These are phyloP conservation scores for Aspergillus fijiensis DNA, from an alignment of 2,329 filamentous ascomycete genomes.

Conservation along the genomic window DNA sequence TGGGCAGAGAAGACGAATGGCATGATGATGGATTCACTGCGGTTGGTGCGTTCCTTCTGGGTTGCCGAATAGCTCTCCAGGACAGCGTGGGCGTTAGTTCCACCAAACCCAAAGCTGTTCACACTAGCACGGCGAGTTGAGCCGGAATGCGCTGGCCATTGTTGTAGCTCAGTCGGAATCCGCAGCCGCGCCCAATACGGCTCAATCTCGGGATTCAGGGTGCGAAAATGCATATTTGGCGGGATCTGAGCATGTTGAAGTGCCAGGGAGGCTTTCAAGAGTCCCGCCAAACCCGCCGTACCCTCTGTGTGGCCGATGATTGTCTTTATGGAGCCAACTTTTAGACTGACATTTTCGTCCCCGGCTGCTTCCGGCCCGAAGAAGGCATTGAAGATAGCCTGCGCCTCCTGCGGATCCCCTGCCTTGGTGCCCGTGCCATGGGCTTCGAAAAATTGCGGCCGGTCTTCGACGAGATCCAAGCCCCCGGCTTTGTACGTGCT, in stretches of 20 bases:
- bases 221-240: slow-evolving; percentile 19
- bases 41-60: too few species aligned
- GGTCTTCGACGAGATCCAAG: not conserved
- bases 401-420: slow-evolving; percentile 57
- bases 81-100: not conserved
- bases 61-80: not conserved
- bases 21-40: too few species aligned
- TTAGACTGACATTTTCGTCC: slow-evolving; percentile 10
- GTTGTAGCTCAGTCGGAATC: slow-evolving; percentile 5
- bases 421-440: slow-evolving; percentile 60
- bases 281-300: slow-evolving; percentile 28
- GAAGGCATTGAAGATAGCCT: slow-evolving; percentile 46
- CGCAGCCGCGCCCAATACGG: slow-evolving; percentile 13
- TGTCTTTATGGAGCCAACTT: slow-evolving; percentile 28
- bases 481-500: slow-evolving; percentile 37
- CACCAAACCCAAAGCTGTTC: slow-evolving; percentile 40
- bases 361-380: slow-evolving; percentile 2
- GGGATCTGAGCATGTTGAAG: slow-evolving; percentile 21
- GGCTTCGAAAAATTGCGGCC: slow-evolving; percentile 44
- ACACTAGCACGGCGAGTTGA: slow-evolving; percentile 41
- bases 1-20: too few species aligned
- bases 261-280: slow-evolving; percentile 17
- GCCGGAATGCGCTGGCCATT: not conserved
- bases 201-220: slow-evolving; percentile 25
- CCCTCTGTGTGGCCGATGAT: slow-evolving; percentile 30